Evolutionary conservation across 2,329 filamentous ascomycete species (phyloP), one percentile per base, ranked within the genome.

Genomic region (Emmonsia crescens): DNA sequence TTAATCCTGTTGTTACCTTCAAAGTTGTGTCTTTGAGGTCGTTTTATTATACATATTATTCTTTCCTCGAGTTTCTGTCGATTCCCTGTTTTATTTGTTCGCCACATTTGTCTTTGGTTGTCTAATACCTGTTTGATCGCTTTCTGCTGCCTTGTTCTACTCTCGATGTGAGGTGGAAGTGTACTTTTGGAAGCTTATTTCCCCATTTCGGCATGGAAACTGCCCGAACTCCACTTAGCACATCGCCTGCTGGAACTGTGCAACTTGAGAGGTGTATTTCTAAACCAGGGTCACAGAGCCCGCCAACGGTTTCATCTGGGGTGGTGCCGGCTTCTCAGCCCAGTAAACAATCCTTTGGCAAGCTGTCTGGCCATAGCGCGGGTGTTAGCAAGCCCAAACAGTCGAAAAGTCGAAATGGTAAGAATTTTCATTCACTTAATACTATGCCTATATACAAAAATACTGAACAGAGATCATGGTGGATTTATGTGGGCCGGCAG

Each of bases 371-470:
- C 57, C 62, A 63, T 56, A 64, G 58, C 19, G 58, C 61, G 49
- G 64, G 51, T 38, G 68, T 66, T 48, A 72, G 74, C 68, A 89
- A 87, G 70, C 83, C 84, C 36, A 89, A 89, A 70, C 86, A 89
- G 75, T 87, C 85, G 63, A 89, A 89, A 74, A 89, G 86, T 75
- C 84, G 87, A 67, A 89, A 89, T 78, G 87, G 86, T 89, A 83
- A 68, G 81, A 6, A 44, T 46, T 75, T 63, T 49, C 10, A 52
- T n/a, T 57, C 57, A 62, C 19, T 56, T 57, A 49, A 61, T 38
- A 31, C 56, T 24, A 60, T 61, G 66, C 62, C 63, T 60, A 59
- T 60, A 61, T 60, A 59, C 60, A 61, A 63, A 61, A 64, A 60
- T 46, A 60, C 29, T 52, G 16, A 33, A 3, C 29, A n/a, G 29